These are phyloP conservation scores for Endocalyx cinctus DNA, from an alignment of 2,329 filamentous ascomycete species.

Conservation along the genomic window DNA sequence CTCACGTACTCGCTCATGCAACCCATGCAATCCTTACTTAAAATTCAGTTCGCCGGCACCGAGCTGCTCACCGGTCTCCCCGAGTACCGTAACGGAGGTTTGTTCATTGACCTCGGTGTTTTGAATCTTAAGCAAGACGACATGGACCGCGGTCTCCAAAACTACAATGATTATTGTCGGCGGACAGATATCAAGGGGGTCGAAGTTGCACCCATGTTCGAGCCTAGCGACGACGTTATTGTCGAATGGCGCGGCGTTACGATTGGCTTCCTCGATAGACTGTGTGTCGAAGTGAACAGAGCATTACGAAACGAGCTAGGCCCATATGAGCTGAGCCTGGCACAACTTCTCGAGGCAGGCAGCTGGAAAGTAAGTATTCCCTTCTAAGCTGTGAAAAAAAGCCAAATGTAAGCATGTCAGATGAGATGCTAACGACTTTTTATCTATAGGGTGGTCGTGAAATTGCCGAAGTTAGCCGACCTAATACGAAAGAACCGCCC, in stretches of 20 bases:
- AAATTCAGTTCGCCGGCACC: slow-evolving; percentile 45
- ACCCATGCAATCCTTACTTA: slow-evolving; percentile 50
- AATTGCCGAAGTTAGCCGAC: neutral
- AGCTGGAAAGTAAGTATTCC: slow-evolving; percentile 42
- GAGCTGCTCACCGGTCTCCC: slow-evolving; percentile 62
- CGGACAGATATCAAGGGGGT: slow-evolving; percentile 26
- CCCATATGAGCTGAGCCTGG: slow-evolving; percentile 36
- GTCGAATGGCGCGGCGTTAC: slow-evolving; percentile 65
- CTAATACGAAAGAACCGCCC: neutral
- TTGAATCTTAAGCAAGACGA: slow-evolving; percentile 45
- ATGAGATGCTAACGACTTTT: neutral
- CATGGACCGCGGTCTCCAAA: slow-evolving; percentile 36
- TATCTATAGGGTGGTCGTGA: neutral
- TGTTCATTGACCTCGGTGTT: slow-evolving; percentile 59
- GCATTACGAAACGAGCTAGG: slow-evolving; percentile 25
- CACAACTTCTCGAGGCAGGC: slow-evolving; percentile 49
- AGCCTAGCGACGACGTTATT: slow-evolving; percentile 55
- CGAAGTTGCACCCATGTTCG: slow-evolving; percentile 55
- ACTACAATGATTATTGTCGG: slow-evolving; percentile 31
- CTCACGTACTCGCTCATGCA: slow-evolving; percentile 69
- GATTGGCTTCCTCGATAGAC: slow-evolving; percentile 52
- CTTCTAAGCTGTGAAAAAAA: too few species aligned
- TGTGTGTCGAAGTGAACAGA: slow-evolving; percentile 32
- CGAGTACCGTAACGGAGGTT: slow-evolving; percentile 68
- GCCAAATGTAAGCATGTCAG: too few species aligned